Evolutionary conservation across 2,329 filamentous ascomycete genomes (phyloP).

Genomic region (Furcasterigmium sp.): DNA sequence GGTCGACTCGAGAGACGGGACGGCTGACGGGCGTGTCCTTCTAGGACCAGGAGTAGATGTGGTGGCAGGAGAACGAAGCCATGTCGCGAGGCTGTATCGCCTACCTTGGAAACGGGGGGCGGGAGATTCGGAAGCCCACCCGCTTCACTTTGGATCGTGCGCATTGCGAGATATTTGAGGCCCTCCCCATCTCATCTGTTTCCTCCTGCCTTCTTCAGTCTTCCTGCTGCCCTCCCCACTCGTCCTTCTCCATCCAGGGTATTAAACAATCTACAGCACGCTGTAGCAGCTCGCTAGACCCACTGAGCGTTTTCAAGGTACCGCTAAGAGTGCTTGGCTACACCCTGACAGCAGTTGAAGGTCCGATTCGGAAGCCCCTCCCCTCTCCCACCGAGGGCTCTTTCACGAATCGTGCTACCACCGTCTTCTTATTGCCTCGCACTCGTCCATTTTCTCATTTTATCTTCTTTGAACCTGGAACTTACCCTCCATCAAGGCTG

Average conservation of each 20-base stretch:
- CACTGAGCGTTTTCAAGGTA: neutral
- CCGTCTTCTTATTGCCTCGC: too few relatives aligned
- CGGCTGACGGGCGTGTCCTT: neutral
- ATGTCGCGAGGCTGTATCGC: too few relatives aligned
- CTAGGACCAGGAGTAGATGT: neutral
- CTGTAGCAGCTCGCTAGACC: constrained; percentile 1
- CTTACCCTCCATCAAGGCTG: too few relatives aligned
- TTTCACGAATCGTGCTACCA: too few relatives aligned
- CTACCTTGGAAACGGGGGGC: too few relatives aligned
- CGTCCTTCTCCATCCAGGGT: neutral
- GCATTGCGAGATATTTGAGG: neutral
- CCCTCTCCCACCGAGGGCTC: neutral
- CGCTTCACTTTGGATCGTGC: too few relatives aligned
- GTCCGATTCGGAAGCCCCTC: neutral
- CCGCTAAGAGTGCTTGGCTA: too few relatives aligned
- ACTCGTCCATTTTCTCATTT: too few relatives aligned
- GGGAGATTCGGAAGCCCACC: too few relatives aligned
- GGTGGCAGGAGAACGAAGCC: too few relatives aligned
- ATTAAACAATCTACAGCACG: too few relatives aligned
- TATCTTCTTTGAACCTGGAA: too few relatives aligned
- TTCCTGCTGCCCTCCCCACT: constrained; percentile 4
- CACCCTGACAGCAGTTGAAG: neutral
- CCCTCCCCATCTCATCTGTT: constrained; percentile 8
- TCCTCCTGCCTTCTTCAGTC: constrained; percentile 1
- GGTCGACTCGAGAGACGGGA: neutral